Evolutionary conservation across 129 eudicot species (phyloP), one percentile per base, ranked within the genome.

Genomic region (Escallonia rubra): DNA sequence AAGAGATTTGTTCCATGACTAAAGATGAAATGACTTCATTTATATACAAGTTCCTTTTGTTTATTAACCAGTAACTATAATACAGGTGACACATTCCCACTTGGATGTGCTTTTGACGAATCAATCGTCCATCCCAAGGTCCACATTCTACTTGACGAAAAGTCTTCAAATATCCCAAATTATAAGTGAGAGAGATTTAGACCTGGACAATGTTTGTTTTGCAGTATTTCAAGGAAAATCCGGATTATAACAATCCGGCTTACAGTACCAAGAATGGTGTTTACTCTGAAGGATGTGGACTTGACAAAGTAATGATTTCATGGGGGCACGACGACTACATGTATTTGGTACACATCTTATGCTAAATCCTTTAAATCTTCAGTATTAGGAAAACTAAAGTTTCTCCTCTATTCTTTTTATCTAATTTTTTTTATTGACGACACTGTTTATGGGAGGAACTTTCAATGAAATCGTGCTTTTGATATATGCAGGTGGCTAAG

Each of bases 291-390:
- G 90, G 88, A 3, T 85, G 98, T 76, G 98, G 98, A 60, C 89
- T 91, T 8, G 80, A 86, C 64, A 85, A 81, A 12, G 89, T 88
- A 8, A 40, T 83, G 77, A 79, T 91, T 90, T 91, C 98, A 38
- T 91, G 96, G 96, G 98, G 98, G 57, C 98, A 91, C 57, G 98
- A 91, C 51, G 98, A 91, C 79, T 91, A 91, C 78, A 91, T 91
- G 98, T 91, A 86, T 51, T 44, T 91, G 98, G 96, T 89, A 85
- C 42, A 61, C 12, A 57, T 3, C 62, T 38, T 57, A 23, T 7
- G n/a, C 39, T 13, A 2, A 52, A 7, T 52, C 12, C 9, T 52
- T 52, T 52, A 7, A 7, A 11, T 52, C n/a, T 52, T 52, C 9
- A 52, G 50, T 23, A 23, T 23, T 23, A 23, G 34, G 34, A 23